phyloP scores from a whole-genome alignment of 192 early-diverging fungal species.

The Gryganskiella cystojenkinii region DNA sequence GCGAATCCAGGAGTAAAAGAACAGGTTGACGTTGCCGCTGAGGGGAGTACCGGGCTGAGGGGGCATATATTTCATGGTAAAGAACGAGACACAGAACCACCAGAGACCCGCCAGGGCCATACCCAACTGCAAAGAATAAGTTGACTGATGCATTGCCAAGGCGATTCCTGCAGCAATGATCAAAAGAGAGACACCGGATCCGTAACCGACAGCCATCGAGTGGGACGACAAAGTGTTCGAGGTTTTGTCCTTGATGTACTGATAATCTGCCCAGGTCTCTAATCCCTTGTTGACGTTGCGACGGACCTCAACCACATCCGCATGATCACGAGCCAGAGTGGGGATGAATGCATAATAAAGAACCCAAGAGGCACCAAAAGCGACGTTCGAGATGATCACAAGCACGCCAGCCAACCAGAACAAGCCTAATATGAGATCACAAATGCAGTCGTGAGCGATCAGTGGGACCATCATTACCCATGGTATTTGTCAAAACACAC shows the following conservation, averaged over 20 bases:
- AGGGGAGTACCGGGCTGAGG: constrained; percentile 57
- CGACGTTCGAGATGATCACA: constrained; percentile 53
- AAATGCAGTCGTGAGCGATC: neutral
- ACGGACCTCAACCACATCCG: constrained; percentile 31
- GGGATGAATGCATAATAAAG: constrained; percentile 67
- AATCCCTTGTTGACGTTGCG: constrained; percentile 10
- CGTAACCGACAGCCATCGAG: constrained; percentile 50
- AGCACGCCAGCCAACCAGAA: constrained; percentile 56
- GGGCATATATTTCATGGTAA: constrained; percentile 51
- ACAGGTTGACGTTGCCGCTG: constrained; percentile 49
- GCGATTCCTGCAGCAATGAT: constrained; percentile 51
- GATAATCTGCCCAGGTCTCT: constrained; percentile 31
- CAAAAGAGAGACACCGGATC: constrained; percentile 45
- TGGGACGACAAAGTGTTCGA: constrained; percentile 57
- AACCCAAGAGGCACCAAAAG: constrained; percentile 61
- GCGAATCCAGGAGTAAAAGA: constrained; percentile 56
- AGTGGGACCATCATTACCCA: neutral
- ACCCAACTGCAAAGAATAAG: constrained; percentile 54
- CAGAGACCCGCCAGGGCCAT: constrained; percentile 58
- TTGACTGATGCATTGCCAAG: constrained; percentile 28
- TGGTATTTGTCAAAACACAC: neutral
- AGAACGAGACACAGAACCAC: constrained; percentile 60
- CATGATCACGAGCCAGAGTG: constrained; percentile 53
- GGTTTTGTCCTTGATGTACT: constrained; percentile 23
- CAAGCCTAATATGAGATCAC: constrained; percentile 15